Conservation (phyloP, 306 rosid genomes). For the Lablab purpureus region DNA sequence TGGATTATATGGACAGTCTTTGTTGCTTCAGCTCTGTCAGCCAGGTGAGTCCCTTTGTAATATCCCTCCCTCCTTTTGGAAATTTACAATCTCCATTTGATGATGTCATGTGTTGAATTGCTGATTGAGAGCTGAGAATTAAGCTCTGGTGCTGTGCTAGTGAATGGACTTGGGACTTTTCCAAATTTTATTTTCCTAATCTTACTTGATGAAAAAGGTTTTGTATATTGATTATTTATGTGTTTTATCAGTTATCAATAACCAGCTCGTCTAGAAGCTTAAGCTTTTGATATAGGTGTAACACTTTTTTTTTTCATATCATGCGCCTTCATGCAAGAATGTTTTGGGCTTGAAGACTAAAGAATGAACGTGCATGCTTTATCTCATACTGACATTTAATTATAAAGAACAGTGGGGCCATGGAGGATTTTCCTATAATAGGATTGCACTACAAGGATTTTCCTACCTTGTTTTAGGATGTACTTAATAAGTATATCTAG, state of each 20-base stretch:
- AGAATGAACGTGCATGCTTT: background rate
- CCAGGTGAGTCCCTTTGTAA: constrained; percentile 58
- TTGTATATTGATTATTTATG: constrained; percentile 12
- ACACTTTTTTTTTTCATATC: background rate
- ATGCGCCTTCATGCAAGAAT: constrained; percentile 8
- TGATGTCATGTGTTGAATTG: constrained; percentile 15
- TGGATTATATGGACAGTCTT: constrained; percentile 72
- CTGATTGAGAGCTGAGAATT: constrained; percentile 9
- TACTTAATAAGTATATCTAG: background rate
- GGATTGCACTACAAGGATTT: background rate
- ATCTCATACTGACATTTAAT: constrained; percentile 1
- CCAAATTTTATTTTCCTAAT: constrained; percentile 19
- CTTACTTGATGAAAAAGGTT: constrained; percentile 23
- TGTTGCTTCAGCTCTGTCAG: constrained; percentile 82
- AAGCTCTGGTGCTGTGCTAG: constrained; percentile 23
- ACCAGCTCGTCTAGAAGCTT: background rate
- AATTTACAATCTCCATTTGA: constrained; percentile 20
- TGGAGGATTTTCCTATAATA: constrained; percentile 3
- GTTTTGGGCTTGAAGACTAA: background rate
- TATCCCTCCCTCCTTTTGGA: constrained; percentile 4
- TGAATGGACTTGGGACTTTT: constrained; percentile 30
- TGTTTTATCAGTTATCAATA: constrained; percentile 13
- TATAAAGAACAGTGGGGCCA: background rate
- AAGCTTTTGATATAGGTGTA: constrained; percentile 10
- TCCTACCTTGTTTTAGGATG: background rate